Conservation (phyloP, 192 early-diverging fungal genomes). For the Chytriomyces sp. region DNA sequence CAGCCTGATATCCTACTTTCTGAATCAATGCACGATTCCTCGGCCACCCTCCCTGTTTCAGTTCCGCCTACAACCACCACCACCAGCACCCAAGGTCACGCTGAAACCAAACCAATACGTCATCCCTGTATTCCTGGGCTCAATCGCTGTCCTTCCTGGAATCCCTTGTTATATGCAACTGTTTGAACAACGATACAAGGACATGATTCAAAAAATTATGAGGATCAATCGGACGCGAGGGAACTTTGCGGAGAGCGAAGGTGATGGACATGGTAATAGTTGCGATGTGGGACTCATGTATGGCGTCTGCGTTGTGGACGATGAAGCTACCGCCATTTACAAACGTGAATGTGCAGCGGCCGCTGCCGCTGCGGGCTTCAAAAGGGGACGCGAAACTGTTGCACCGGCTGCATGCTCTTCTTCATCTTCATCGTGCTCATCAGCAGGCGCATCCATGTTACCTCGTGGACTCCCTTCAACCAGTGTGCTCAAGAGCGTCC, state of each 20-base stretch:
- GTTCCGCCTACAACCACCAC: background rate
- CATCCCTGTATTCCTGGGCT: conserved; percentile 60
- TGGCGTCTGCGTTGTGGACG: background rate
- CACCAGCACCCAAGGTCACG: background rate
- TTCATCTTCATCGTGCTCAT: background rate
- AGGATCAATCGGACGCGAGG: background rate
- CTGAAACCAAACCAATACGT: conserved; percentile 37
- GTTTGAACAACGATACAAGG: conserved; percentile 67
- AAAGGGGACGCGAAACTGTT: background rate
- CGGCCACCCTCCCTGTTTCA: background rate
- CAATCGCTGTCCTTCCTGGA: conserved; percentile 58
- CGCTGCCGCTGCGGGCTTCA: background rate
- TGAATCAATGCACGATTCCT: too few relatives aligned
- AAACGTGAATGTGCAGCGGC: background rate
- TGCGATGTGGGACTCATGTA: background rate
- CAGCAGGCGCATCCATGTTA: background rate
- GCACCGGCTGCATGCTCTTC: background rate
- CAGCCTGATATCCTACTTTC: too few relatives aligned
- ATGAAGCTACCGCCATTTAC: background rate
- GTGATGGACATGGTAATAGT: background rate
- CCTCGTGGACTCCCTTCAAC: too few relatives aligned
- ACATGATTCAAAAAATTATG: conserved; percentile 48
- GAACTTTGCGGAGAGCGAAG: background rate
- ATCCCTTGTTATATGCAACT: conserved; percentile 63
- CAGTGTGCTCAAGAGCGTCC: background rate